These are phyloP conservation scores for Xylaria grammica DNA, from an alignment of 495 filamentous ascomycete genomes.

Conservation along the genomic window DNA sequence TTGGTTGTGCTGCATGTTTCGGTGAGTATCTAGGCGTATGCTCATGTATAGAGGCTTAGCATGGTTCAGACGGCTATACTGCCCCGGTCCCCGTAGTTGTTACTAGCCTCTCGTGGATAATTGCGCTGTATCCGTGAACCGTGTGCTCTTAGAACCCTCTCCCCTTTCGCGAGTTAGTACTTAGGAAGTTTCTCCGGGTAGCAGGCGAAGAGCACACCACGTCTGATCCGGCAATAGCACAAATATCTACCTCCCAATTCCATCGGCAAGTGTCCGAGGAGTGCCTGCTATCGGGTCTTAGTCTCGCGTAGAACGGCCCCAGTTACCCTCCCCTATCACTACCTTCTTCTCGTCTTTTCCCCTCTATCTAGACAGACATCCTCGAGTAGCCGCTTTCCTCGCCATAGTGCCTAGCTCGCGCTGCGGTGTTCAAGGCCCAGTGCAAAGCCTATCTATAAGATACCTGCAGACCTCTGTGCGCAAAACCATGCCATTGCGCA, in stretches of 20 bases:
- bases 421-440: neutral
- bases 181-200: too few relatives aligned
- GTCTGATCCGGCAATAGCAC: neutral
- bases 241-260: neutral
- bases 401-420: neutral
- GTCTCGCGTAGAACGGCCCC: neutral
- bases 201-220: too few relatives aligned
- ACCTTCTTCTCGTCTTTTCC: neutral
- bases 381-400: neutral
- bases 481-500: too few relatives aligned
- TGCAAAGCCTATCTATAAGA: too few relatives aligned
- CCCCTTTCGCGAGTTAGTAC: neutral
- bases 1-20: neutral
- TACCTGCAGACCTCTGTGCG: neutral
- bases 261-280: neutral
- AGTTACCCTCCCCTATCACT: neutral
- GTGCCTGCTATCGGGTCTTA: neutral
- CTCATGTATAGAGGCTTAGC: too few relatives aligned
- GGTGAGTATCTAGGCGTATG: slow-evolving; percentile 7
- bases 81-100: too few relatives aligned
- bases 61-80: too few relatives aligned
- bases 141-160: neutral
- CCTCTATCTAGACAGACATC: neutral
- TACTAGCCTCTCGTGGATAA: too few relatives aligned
- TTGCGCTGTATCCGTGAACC: neutral